These are phyloP conservation scores for Lepraria neglecta DNA, from an alignment of 495 filamentous ascomycete genomes.

Conservation along the genomic window DNA sequence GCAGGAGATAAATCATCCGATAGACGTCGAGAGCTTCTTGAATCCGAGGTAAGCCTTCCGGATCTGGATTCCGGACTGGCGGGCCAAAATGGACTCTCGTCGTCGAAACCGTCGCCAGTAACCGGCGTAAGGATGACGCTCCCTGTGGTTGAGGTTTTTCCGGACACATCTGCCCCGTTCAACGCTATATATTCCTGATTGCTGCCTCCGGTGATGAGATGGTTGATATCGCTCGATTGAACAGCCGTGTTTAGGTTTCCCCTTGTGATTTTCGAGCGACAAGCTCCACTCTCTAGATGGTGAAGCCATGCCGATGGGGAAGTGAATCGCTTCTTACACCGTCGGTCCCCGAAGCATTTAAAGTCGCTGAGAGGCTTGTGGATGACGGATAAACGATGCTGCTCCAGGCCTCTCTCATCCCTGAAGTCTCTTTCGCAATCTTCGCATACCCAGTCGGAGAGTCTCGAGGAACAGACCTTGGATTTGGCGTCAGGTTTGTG, in stretches of 20 bases:
- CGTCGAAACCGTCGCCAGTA: conserved; percentile 1
- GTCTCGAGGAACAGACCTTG: neutral
- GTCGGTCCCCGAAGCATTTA: conserved; percentile 23
- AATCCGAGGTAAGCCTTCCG: conserved; percentile 9
- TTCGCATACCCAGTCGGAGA: conserved; percentile 1
- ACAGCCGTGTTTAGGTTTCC: conserved; percentile 21
- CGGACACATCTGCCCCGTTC: neutral
- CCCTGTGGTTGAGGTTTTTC: neutral
- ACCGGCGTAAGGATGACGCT: conserved; percentile 13
- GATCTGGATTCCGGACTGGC: neutral
- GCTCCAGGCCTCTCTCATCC: conserved; percentile 20
- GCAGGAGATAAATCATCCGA: neutral
- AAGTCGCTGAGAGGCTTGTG: conserved; percentile 27
- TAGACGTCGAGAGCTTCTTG: conserved; percentile 1
- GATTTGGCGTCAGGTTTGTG: conserved; percentile 14
- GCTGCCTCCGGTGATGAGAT: conserved; percentile 10
- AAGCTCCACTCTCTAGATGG: conserved; percentile 27
- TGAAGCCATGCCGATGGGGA: conserved; percentile 24
- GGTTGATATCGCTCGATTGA: conserved; percentile 16
- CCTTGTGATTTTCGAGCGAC: conserved; percentile 22
- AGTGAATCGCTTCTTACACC: conserved; percentile 22
- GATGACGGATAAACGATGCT: conserved; percentile 18
- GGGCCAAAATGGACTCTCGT: neutral
- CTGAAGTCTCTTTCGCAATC: conserved; percentile 25
- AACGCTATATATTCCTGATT: neutral